Evolutionary conservation across 202 grass and related monocot genomes (phyloP).

Genomic region (Zizania palustris): DNA sequence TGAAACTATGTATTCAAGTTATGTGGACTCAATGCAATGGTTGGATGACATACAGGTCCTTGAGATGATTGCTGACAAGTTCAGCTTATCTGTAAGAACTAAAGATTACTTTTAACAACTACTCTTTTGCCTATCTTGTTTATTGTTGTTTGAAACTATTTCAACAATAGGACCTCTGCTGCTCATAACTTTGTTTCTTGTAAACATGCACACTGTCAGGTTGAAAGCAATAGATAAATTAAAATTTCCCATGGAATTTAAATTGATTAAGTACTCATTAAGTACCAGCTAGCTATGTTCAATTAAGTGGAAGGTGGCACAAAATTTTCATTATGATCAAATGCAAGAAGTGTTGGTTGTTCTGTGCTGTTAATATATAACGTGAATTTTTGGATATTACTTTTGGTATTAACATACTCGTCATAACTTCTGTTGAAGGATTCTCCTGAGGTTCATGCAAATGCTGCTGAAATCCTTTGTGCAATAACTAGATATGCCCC

Average conservation of each 20-base stretch:
- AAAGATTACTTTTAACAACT: conserved; percentile 35
- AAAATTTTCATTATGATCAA: conserved; percentile 8
- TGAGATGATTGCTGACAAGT: conserved; percentile 98
- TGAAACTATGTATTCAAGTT: conserved; percentile 83
- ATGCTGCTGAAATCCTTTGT: conserved; percentile 92
- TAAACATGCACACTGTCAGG: conserved; percentile 3
- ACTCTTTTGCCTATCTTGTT: conserved; percentile 18
- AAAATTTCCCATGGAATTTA: neutral
- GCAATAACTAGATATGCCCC: conserved; percentile 94
- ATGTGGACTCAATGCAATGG: conserved; percentile 87
- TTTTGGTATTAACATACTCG: conserved; percentile 7
- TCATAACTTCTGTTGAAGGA: conserved; percentile 58
- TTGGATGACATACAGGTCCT: conserved; percentile 88
- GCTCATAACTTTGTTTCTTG: conserved; percentile 1
- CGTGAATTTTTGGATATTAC: conserved; percentile 1
- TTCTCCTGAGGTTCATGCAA: conserved; percentile 94
- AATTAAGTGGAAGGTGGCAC: neutral
- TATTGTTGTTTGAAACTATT: conserved; percentile 30
- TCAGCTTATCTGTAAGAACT: conserved; percentile 84
- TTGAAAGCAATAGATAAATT: neutral
- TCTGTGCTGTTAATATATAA: neutral
- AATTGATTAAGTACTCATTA: conserved; percentile 21
- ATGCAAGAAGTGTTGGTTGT: neutral
- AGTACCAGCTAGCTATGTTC: conserved; percentile 6
- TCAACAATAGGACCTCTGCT: neutral